Base-by-base conservation (phyloP, 768 basidiomycete genomes). In the Rhodotorula diobovata region DNA sequence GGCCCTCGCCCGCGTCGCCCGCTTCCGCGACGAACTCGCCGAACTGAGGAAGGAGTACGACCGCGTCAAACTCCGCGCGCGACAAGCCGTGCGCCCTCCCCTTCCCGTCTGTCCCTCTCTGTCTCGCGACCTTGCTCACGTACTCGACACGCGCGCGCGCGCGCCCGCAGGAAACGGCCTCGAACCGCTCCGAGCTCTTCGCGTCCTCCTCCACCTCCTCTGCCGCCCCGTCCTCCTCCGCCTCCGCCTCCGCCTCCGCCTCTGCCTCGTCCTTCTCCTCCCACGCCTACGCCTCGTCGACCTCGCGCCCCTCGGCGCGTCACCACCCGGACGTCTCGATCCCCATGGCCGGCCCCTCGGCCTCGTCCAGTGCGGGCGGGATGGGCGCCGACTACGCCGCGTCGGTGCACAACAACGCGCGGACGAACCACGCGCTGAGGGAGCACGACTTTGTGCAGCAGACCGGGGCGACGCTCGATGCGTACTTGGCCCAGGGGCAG, bases 1-100 rank as follows among this genome's bases (percentile, higher is more conserved):
- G 82, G 96, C 94, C 0, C 85, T 90, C 79, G 89, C 90, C 91
- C 91, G 95, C 34, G 90, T 95, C 5, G 90, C 91, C 77, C 93
- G 92, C 81, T 93, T 99, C 77, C 86, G 90, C 39, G 81, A 86
- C 39, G 95, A 98, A 78, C 93, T 97, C 77, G 77, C 84, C 28
- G 91, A 94, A 72, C 83, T 98, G 14, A 87, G 89, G 71, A 83
- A 80, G 56, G 89, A 93, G 75, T 95, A 98, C 76, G 93, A 97
- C 60, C 83, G 80, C 39, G 80, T 90, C 93, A 93, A 63, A 34
- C 39, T 25, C 0, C 45, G 61, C 15, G 64, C 45, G 4, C 34
- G 16, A 21, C 21, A 25, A 39, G 37, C 25, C 6, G 69, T 62
- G 14, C 23, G n/a, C 34, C 16, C 18, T 3, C 34, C 9, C 4